Conservation (phyloP, 768 basidiomycete species). For the Wakefieldia striispora region DNA sequence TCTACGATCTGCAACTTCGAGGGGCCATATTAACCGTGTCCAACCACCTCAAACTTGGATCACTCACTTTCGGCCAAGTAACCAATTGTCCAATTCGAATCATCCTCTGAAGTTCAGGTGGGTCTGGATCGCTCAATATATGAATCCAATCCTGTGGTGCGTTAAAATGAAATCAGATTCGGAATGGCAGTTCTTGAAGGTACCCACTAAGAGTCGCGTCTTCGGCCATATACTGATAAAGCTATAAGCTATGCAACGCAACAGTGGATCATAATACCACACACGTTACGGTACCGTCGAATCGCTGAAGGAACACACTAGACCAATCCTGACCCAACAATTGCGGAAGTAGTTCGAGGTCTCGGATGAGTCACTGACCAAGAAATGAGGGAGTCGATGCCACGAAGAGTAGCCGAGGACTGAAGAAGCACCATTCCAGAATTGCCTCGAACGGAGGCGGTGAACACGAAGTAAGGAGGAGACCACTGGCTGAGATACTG, state of each 20-base stretch:
- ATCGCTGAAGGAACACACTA: constrained; percentile 91
- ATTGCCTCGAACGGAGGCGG: no score
- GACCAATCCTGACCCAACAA: constrained; percentile 95
- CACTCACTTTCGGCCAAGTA: constrained; percentile 91
- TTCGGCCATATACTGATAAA: constrained; percentile 74
- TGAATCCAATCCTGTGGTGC: constrained; percentile 71
- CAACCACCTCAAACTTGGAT: background rate
- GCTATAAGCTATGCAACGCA: constrained; percentile 21
- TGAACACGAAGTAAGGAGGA: no score
- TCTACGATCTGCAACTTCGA: constrained; percentile 87
- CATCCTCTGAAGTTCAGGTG: constrained; percentile 79
- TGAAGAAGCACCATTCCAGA: no score
- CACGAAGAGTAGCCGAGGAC: no score
- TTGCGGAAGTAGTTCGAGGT: constrained; percentile 93
- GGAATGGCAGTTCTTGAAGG: constrained; percentile 1
- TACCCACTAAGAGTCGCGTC: constrained; percentile 66
- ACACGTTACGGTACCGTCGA: constrained; percentile 86
- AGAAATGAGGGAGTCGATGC: no score
- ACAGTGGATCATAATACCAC: constrained; percentile 29
- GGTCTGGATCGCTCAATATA: constrained; percentile 82
- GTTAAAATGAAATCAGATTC: background rate
- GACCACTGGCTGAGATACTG: no score
- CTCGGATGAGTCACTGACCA: no score
- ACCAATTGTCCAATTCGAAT: constrained; percentile 82
- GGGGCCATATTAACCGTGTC: constrained; percentile 7